These are phyloP conservation scores for Phlyctochytrium planicorne DNA, from an alignment of 192 early-diverging fungal species.

Conservation along the genomic window DNA sequence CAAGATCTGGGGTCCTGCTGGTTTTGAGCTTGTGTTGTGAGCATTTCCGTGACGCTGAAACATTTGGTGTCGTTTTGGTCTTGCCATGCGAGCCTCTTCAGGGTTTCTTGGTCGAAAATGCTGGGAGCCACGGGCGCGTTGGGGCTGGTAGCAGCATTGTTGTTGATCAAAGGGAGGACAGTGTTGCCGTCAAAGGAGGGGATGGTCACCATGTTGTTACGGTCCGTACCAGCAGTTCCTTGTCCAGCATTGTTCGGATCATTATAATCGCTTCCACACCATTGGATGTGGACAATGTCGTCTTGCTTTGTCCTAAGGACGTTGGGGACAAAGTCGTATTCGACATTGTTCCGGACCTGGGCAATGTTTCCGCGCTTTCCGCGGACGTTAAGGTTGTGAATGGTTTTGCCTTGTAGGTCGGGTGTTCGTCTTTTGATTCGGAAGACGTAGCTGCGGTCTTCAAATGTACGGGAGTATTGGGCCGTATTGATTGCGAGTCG, in stretches of 20 bases:
- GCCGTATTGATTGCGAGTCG: conserved; percentile 44
- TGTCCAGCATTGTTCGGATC: conserved; percentile 35
- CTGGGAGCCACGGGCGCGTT: too few relatives aligned
- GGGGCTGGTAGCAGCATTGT: too few relatives aligned
- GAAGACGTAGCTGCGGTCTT: conserved; percentile 43
- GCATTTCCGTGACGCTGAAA: too few relatives aligned
- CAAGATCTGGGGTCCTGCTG: too few relatives aligned
- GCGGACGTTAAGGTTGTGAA: conserved; percentile 42
- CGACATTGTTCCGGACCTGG: conserved; percentile 36
- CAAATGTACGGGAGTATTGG: conserved; percentile 38
- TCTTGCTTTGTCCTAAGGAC: conserved; percentile 11
- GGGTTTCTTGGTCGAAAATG: too few relatives aligned
- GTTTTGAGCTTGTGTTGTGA: too few relatives aligned
- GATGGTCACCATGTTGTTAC: conserved; percentile 33
- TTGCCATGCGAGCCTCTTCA: too few relatives aligned
- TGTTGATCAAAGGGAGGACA: too few relatives aligned
- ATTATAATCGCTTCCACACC: conserved; percentile 42
- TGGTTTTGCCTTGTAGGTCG: conserved; percentile 16
- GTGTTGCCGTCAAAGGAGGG: conserved; percentile 22
- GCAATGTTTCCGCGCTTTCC: conserved; percentile 42
- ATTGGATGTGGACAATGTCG: conserved; percentile 42
- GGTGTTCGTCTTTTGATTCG: conserved; percentile 24
- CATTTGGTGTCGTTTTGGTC: too few relatives aligned
- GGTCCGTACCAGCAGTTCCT: conserved; percentile 36
- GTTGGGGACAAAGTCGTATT: conserved; percentile 45